These are phyloP conservation scores for Candida nemodendra DNA, from an alignment of 805 yeast genomes.

Conservation along the genomic window DNA sequence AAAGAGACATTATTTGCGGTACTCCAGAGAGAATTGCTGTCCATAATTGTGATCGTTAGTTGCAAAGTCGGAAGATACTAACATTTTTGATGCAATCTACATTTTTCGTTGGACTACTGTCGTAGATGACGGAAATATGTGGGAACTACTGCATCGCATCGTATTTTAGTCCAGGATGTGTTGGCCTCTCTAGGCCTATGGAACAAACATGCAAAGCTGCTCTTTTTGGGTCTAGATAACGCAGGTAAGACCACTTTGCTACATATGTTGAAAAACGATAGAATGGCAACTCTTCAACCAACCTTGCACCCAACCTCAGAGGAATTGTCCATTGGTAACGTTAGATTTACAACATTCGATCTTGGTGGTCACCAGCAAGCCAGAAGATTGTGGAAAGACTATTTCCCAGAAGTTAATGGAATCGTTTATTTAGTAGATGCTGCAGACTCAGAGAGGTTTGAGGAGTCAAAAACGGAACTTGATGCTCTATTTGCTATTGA, in stretches of 20 bases:
- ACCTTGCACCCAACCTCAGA: conserved; percentile 98
- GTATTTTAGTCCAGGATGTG: conserved; percentile 64
- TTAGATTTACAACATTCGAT: conserved; percentile 96
- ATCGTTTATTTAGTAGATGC: conserved; percentile 96
- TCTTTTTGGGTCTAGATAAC: conserved; percentile 94
- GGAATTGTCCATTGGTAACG: conserved; percentile 94
- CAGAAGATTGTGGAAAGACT: conserved; percentile 98
- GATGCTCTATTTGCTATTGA: conserved; percentile 91
- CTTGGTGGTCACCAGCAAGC: conserved; percentile 99
- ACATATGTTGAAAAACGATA: conserved; percentile 88
- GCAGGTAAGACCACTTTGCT: conserved; percentile 94
- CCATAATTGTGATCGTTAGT: no score
- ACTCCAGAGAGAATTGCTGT: no score
- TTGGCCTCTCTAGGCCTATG: conserved; percentile 76
- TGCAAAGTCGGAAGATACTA: no score
- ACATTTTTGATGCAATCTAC: no score
- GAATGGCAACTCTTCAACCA: conserved; percentile 96
- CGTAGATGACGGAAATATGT: no score
- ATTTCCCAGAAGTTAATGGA: conserved; percentile 98
- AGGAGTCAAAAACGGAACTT: conserved; percentile 91
- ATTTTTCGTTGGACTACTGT: no score
- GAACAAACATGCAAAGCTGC: conserved; percentile 95
- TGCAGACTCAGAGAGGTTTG: conserved; percentile 93
- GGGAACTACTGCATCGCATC: no score
- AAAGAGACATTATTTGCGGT: no score